phyloP scores from a whole-genome alignment of 768 basidiomycete species.

The Sporobolomyces phaffii region DNA sequence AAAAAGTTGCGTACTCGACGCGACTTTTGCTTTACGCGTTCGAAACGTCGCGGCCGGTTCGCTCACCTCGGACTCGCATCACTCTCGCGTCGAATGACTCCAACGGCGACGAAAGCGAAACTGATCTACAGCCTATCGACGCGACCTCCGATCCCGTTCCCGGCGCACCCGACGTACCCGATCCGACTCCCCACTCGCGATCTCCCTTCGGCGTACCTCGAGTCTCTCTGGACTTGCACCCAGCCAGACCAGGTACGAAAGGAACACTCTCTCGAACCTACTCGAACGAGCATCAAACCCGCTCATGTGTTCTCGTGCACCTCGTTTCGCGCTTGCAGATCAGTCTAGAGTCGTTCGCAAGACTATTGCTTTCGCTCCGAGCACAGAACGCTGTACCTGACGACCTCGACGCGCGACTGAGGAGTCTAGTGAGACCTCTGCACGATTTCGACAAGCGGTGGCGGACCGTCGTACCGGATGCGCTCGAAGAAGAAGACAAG shows the following conservation, averaged over 20 bases:
- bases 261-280: no score
- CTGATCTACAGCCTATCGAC: conserved; percentile 21
- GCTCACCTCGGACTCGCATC: no score
- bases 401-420: neutral
- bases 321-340: no score
- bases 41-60: no score
- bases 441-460: conserved; percentile 31
- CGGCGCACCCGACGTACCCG: conserved; percentile 15
- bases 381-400: neutral
- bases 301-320: no score
- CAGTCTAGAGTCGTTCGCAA: conserved; percentile 29
- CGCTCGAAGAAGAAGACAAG: neutral
- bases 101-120: neutral
- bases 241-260: neutral
- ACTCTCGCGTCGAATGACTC: no score
- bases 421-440: conserved; percentile 15
- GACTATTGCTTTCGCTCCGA: conserved; percentile 14
- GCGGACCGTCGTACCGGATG: neutral
- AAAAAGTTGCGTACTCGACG: no score
- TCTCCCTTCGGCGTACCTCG: conserved; percentile 21
- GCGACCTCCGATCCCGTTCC: conserved; percentile 25
- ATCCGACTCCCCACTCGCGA: conserved; percentile 19
- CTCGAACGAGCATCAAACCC: no score
- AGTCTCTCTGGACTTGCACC: conserved; percentile 15
- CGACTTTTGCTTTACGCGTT: no score